Base-by-base conservation (phyloP, 768 basidiomycete genomes). In the Crucibulum laeve region DNA sequence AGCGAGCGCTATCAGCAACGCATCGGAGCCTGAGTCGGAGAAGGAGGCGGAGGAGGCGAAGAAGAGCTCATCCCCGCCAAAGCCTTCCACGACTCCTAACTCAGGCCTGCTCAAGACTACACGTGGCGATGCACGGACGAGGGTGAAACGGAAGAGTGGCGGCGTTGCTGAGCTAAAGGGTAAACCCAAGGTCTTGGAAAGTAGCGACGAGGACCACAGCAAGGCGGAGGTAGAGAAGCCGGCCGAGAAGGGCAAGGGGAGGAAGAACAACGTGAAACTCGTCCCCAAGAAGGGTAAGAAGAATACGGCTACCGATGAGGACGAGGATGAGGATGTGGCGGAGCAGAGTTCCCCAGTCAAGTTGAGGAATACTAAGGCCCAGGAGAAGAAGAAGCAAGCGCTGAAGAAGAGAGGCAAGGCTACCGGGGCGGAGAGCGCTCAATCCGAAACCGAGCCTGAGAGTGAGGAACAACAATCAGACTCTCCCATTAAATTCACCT, bases 111-210 rank as follows among this genome's bases (percentile, higher is more conserved):
- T 57, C 23, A 54, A 38, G 28, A 48, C 40, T 17, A 34, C 48
- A 2, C 56, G 57, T 28, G 55, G 44, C 3, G 61, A 60, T 44
- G 58, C 60, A 17, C 45, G 59, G 28, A 62, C 61, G 35, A 43
- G 57, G 25, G 50, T 60, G 8, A 56, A 54, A 46, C 53, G 46
- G 49, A 52, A 53, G 38, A 7, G 8, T 13, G 24, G 24, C 28
- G 10, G 10, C 15, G 15, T 32, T 15, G 15, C 28, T 32, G 28
- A 32, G 15, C 10, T 10, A 10, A 15, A 32, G 8, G 15, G 28
- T 32, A 32, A 10, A 32, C 10, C 10, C 15, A 32, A 32, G 1
- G 46, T 55, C 32, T 43, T 44, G 11, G 52, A 49, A 7, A 51
- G 42, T 22, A 57, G 54, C 23, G 44, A 48, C 3, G 56, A 52